Conservation (phyloP, 2,329 filamentous ascomycete species). For the Cladosporium sphaerospermum region DNA sequence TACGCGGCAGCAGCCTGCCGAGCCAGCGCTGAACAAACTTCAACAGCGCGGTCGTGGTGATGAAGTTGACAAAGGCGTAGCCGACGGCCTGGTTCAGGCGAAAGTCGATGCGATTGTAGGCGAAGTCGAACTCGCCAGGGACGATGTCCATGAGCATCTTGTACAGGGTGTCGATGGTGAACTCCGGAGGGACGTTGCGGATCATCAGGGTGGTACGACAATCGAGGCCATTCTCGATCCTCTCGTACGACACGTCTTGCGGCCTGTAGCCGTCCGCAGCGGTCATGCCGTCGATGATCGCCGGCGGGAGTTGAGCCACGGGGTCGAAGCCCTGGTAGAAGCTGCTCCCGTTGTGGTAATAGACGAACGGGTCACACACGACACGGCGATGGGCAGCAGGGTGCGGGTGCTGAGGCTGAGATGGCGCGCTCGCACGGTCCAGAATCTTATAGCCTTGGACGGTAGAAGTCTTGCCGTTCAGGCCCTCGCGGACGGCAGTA, state of each 20-base stretch:
- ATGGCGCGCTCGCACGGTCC: no score
- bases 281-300: neutral
- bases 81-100: conserved; percentile 62
- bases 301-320: no score
- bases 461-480: neutral
- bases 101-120: conserved; percentile 79
- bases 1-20: conserved; percentile 55
- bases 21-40: conserved; percentile 53
- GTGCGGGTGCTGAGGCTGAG: no score
- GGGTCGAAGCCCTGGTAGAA: neutral
- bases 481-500: neutral
- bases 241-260: conserved; percentile 34
- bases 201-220: conserved; percentile 67
- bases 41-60: conserved; percentile 68
- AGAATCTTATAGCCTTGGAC: neutral
- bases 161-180: conserved; percentile 63
- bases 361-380: neutral
- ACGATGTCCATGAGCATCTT: conserved; percentile 70
- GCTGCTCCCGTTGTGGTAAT: neutral
- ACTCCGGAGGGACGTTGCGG: conserved; percentile 88
- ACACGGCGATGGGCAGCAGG: no score
- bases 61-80: conserved; percentile 96
- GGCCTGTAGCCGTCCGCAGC: conserved; percentile 8
- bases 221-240: conserved; percentile 39
- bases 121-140: conserved; percentile 82